These are phyloP conservation scores for Thelephora aurantiotincta DNA, from an alignment of 768 basidiomycete species.

Conservation along the genomic window DNA sequence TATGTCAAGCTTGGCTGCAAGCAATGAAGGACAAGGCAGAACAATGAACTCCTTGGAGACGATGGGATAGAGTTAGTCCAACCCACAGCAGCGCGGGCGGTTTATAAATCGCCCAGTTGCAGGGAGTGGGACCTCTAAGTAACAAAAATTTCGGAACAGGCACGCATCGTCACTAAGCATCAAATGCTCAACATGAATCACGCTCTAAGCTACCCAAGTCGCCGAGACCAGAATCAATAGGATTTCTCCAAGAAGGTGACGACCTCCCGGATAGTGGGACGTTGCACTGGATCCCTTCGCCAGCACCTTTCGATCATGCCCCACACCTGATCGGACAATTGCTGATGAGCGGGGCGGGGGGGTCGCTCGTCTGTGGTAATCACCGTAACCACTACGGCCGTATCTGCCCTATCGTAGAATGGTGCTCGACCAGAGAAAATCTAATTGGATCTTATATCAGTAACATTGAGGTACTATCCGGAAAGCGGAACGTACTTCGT, in stretches of 20 bases:
- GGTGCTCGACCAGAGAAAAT: background rate
- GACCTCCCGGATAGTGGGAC: background rate
- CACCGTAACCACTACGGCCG: background rate
- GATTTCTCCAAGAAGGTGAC: background rate
- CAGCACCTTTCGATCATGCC: background rate
- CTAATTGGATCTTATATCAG: background rate
- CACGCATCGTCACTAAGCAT: no score
- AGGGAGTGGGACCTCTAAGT: no score
- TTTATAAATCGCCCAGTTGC: no score
- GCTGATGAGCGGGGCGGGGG: background rate
- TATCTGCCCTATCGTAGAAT: background rate
- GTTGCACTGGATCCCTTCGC: background rate
- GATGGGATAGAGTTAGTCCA: no score
- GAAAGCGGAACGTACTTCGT: background rate
- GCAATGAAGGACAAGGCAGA: no score
- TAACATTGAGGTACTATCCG: background rate
- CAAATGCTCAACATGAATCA: no score
- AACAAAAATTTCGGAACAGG: no score
- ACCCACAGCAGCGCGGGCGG: no score
- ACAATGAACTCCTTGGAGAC: no score
- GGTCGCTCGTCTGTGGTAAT: background rate
- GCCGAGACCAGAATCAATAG: no score
- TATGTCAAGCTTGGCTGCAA: no score
- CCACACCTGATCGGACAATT: background rate
- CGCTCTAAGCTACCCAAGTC: no score